Base-by-base conservation (phyloP, 1,284 basidiomycete species). In the Hypsizygus ulmarius region DNA sequence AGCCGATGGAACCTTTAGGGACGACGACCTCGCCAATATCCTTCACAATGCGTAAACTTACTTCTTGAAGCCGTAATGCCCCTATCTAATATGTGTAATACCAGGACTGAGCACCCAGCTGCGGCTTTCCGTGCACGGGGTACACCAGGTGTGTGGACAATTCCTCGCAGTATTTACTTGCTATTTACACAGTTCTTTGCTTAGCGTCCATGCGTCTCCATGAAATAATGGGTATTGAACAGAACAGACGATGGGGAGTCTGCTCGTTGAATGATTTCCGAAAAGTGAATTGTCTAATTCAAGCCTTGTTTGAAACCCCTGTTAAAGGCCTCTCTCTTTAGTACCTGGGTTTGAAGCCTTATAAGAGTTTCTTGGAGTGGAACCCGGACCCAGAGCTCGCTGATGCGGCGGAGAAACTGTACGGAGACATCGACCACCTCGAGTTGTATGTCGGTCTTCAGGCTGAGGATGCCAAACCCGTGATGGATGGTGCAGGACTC, bases 261-360 rank as follows among this genome's bases (percentile, higher is more conserved):
- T 93, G 90, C 62, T 85, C 87, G 3, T 64, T 94, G 55, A 94
- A 94, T 59, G 91, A 94, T 58, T 93, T 93, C 70, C 76, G 90
- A 49, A 79, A 78, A 72, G 82, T 79, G 44, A 45, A 69, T 40
- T 25, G 32, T 3, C 12, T 27, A 4, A 21, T 8, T 15, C n/a
- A 52, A 11, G 9, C 47, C 21, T 30, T 39, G 33, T 16, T 16
- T 47, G 10, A 36, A 6, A 14, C 40, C 48, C n/a, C n/a, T n/a
- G n/a, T n/a, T n/a, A n/a, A n/a, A n/a, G n/a, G n/a, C n/a, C n/a
- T n/a, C n/a, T n/a, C 11, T 16, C 14, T 18, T 18, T 50, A 84
- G 77, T 91, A 79, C 70, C 69, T 91, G 37, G 88, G 88, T 8
- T 60, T 91, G 34, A 89, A 87, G 64, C 71, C 86, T 88, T 88